Percentiles rank a stretch among this genome's conserved stretches.
phyloP scores from a whole-genome alignment of 176 grass and related monocot genomes.

The Typha latifolia region DNA sequence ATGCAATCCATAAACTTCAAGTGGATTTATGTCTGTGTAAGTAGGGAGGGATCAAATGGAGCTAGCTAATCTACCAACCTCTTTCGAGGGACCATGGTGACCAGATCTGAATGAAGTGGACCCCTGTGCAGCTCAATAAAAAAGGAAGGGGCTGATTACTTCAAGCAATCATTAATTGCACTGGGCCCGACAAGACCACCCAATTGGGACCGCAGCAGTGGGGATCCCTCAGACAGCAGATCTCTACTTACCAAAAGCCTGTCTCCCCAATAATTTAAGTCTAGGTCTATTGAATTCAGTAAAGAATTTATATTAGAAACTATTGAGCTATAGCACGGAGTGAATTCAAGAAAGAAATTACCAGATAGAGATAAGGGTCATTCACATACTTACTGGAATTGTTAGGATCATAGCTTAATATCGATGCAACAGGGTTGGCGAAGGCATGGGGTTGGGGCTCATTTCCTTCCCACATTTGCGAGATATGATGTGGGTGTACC shows the following conservation, averaged over 20 bases:
- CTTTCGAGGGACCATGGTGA: background rate
- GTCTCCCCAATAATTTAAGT: background rate
- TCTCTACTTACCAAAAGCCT: background rate
- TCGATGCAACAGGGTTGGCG: conserved; percentile 37
- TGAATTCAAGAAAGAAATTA: background rate
- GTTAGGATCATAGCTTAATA: conserved; percentile 54
- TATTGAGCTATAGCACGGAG: background rate
- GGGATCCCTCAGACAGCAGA: background rate
- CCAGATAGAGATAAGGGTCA: background rate
- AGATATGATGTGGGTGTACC: conserved; percentile 22
- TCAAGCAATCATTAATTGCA: conserved; percentile 17
- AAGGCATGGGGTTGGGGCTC: conserved; percentile 32
- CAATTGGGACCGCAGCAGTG: conserved; percentile 4
- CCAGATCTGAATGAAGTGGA: background rate
- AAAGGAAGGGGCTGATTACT: background rate
- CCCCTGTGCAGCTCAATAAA: background rate
- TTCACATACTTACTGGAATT: conserved; percentile 15
- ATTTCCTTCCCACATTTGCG: conserved; percentile 37
- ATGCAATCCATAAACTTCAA: background rate
- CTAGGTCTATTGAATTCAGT: background rate
- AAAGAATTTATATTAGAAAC: background rate
- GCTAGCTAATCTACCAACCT: background rate
- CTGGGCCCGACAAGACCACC: background rate
- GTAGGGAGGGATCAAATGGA: background rate
- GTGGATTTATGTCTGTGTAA: background rate